Conservation (phyloP, 306 rosid species). For the Biancaea sappan region DNA sequence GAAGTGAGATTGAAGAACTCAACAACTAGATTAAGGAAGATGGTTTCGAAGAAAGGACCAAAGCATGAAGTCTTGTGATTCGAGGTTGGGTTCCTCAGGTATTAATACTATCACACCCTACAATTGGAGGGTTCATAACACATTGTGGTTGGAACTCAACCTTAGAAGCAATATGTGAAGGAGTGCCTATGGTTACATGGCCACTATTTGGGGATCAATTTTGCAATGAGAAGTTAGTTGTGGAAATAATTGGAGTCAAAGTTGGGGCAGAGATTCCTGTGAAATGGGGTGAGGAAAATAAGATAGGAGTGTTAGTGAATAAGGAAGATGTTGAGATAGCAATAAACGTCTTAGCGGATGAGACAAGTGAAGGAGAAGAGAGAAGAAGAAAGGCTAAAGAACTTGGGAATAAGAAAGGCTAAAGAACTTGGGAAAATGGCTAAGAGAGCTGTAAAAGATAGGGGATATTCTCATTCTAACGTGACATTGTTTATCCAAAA, state of each 20-base stretch:
- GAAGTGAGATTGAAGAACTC: constrained; percentile 32
- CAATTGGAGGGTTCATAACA: constrained; percentile 58
- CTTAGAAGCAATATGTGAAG: constrained; percentile 53
- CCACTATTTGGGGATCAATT: constrained; percentile 60
- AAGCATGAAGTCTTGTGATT: constrained; percentile 37
- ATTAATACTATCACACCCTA: constrained; percentile 48
- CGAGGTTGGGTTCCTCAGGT: constrained; percentile 70
- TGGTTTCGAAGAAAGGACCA: constrained; percentile 48
- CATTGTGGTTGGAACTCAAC: constrained; percentile 75
- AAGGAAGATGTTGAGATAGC: constrained; percentile 47
- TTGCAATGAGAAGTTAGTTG: constrained; percentile 40
- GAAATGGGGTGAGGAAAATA: constrained; percentile 36
- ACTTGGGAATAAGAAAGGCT: too few relatives aligned
- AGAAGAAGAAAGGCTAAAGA: constrained; percentile 37
- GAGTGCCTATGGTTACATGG: constrained; percentile 67
- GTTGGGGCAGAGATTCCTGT: constrained; percentile 40
- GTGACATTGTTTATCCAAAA: constrained; percentile 45
- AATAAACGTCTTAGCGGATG: constrained; percentile 40
- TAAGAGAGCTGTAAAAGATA: constrained; percentile 48
- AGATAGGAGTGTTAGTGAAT: constrained; percentile 37
- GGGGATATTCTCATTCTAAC: constrained; percentile 58
- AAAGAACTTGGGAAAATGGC: constrained; percentile 44
- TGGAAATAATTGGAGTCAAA: constrained; percentile 38
- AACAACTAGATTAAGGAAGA: constrained; percentile 41
- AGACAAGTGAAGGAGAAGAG: constrained; percentile 40